A percentile compares a stretch with the other conserved stretches of the same genome.
Evolutionary conservation across 139 green algal genomes (phyloP).

Genomic region (Closterium sp.): DNA sequence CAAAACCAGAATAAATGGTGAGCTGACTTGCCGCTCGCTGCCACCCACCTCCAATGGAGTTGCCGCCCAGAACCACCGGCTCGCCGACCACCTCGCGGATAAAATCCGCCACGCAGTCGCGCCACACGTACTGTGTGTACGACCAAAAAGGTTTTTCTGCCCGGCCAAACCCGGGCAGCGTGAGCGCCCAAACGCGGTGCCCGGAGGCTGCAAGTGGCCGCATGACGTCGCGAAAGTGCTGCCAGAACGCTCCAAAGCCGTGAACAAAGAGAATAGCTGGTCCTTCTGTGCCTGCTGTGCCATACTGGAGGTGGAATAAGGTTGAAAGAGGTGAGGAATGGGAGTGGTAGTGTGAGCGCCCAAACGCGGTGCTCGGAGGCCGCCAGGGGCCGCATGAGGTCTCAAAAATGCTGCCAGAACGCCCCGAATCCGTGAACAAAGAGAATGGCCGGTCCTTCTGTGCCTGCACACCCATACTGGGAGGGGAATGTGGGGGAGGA

Average conservation of each 20-base stretch:
- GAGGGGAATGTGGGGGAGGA: too few relatives aligned
- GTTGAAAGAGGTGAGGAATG: too few relatives aligned
- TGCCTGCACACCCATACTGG: too few relatives aligned
- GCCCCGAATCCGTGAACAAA: too few relatives aligned
- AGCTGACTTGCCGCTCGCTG: too few relatives aligned
- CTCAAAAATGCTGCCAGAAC: too few relatives aligned
- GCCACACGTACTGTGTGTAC: constrained; percentile 52
- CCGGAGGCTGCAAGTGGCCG: not conserved
- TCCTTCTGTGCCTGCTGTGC: constrained; percentile 9
- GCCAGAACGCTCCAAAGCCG: constrained; percentile 50
- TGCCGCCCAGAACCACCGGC: constrained; percentile 47
- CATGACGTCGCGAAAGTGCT: constrained; percentile 52
- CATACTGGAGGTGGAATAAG: constrained; percentile 5
- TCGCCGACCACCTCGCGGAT: constrained; percentile 30
- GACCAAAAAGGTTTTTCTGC: constrained; percentile 39
- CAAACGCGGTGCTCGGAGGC: too few relatives aligned
- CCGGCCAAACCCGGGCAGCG: constrained; percentile 52
- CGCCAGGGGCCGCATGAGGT: too few relatives aligned
- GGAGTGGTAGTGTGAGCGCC: too few relatives aligned
- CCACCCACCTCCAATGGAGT: constrained; percentile 51
- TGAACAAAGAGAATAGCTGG: constrained; percentile 43
- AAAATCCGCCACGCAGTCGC: constrained; percentile 49
- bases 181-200: constrained; percentile 45
- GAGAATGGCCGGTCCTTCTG: too few relatives aligned
- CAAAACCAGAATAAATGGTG: too few relatives aligned